Evolutionary conservation across 1,139 yeast species (phyloP).

Genomic region (Kluyveromyces marxianus): DNA sequence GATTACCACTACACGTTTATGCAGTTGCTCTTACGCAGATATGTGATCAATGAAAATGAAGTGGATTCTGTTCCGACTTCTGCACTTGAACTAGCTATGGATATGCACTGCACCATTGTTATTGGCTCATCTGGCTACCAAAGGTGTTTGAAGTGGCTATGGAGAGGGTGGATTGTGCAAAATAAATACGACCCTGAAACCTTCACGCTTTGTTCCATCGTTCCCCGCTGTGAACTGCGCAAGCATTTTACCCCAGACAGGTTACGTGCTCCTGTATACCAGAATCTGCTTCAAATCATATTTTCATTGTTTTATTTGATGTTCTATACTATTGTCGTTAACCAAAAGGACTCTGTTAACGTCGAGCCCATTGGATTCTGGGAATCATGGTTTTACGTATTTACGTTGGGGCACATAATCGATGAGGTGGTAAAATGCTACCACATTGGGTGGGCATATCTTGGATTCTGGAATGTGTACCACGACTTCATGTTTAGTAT

Average conservation of each 20-base stretch:
- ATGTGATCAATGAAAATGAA: slow-evolving; percentile 56
- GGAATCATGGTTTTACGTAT: slow-evolving; percentile 55
- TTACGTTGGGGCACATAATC: slow-evolving; percentile 56
- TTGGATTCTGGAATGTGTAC: slow-evolving; percentile 76
- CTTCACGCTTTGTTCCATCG: slow-evolving; percentile 57
- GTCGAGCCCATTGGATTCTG: slow-evolving; percentile 35
- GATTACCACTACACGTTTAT: slow-evolving; percentile 58
- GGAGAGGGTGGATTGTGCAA: slow-evolving; percentile 92
- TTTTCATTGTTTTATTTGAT: slow-evolving; percentile 60
- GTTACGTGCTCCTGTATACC: slow-evolving; percentile 78
- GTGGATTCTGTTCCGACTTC: slow-evolving; percentile 55
- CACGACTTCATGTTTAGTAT: slow-evolving; percentile 62
- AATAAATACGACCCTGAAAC: slow-evolving; percentile 61
- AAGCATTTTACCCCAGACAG: slow-evolving; percentile 80
- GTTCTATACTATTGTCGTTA: slow-evolving; percentile 59
- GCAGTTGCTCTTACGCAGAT: slow-evolving; percentile 72
- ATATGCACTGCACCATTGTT: slow-evolving; percentile 70
- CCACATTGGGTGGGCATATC: slow-evolving; percentile 64
- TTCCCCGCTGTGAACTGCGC: slow-evolving; percentile 46
- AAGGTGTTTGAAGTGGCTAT: slow-evolving; percentile 79
- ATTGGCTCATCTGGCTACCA: slow-evolving; percentile 79
- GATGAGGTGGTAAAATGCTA: slow-evolving; percentile 68
- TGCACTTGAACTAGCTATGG: slow-evolving; percentile 80
- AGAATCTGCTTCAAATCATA: slow-evolving; percentile 60
- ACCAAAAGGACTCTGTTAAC: slow-evolving; percentile 34